Evolutionary conservation across 352 stramenopile genomes (phyloP).

Genomic region (Phytophthora litchii): DNA sequence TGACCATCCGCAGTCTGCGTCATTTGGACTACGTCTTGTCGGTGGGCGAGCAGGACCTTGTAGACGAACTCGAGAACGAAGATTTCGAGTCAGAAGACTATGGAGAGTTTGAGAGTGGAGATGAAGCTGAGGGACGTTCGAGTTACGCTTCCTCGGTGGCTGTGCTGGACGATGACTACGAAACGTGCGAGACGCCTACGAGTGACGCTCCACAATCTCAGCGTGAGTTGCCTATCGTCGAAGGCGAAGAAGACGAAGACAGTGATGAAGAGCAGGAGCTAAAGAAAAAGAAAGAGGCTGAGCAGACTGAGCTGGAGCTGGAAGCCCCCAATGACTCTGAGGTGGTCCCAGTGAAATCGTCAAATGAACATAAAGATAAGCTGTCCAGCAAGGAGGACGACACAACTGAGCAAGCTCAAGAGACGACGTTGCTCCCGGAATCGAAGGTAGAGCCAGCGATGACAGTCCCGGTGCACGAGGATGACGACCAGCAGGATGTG

Average conservation of each 20-base stretch:
- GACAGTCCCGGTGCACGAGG: conserved; percentile 1
- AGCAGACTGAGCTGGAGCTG: conserved; percentile 2
- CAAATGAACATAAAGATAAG: conserved; percentile 6
- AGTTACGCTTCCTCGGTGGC: conserved; percentile 64
- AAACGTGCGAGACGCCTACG: conserved; percentile 32
- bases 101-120: conserved; percentile 38
- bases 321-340: not conserved
- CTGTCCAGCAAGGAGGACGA: not conserved
- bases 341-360: not conserved
- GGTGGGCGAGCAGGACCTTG: conserved; percentile 39
- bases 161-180: conserved; percentile 50
- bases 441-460: conserved; percentile 3
- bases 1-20: conserved; percentile 44
- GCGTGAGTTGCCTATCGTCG: conserved; percentile 33
- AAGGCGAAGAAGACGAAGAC: conserved; percentile 33
- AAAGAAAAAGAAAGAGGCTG: not conserved
- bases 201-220: conserved; percentile 24
- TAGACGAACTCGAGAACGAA: conserved; percentile 38
- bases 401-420: not conserved
- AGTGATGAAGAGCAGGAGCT: conserved; percentile 2
- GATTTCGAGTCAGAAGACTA: conserved; percentile 32
- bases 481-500: conserved; percentile 4
- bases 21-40: conserved; percentile 53
- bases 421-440: not conserved
- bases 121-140: conserved; percentile 35